phyloP scores from a whole-genome alignment of 768 basidiomycete genomes.

The Mycena kentingensis region DNA sequence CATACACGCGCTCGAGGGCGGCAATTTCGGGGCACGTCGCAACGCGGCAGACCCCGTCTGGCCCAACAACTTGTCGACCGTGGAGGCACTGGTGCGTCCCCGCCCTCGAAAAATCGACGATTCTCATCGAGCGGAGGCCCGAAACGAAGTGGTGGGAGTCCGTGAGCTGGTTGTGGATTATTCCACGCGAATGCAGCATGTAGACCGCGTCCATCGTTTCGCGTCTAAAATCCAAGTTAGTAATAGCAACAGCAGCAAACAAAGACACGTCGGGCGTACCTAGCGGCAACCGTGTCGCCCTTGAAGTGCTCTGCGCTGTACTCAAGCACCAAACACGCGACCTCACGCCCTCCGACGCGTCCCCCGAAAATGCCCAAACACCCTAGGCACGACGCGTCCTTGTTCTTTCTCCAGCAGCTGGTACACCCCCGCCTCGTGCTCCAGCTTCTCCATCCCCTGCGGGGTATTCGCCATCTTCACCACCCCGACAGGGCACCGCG shows the following conservation, averaged over 20 bases:
- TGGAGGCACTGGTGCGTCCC: conserved; percentile 20
- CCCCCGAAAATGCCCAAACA: conserved; percentile 26
- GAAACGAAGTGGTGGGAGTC: conserved; percentile 26
- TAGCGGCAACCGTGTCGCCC: conserved; percentile 9
- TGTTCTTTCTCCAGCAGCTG: conserved; percentile 23
- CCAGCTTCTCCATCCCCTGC: conserved; percentile 22
- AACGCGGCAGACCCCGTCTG: conserved; percentile 8
- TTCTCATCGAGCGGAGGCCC: conserved; percentile 18
- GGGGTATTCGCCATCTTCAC: conserved; percentile 26
- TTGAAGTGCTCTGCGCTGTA: conserved; percentile 18
- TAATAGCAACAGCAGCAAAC: neutral
- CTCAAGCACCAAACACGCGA: conserved; percentile 30
- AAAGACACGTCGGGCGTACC: too few species aligned
- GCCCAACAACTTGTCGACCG: conserved; percentile 3
- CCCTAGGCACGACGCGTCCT: conserved; percentile 27
- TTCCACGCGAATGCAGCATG: conserved; percentile 23
- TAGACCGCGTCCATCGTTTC: conserved; percentile 26
- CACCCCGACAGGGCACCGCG: conserved; percentile 10
- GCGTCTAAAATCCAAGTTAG: conserved; percentile 17
- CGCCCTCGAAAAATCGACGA: conserved; percentile 29
- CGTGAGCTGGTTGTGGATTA: conserved; percentile 26
- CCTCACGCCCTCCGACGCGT: conserved; percentile 16
- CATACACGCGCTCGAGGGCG: conserved; percentile 14
- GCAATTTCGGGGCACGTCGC: conserved; percentile 12
- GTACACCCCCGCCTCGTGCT: conserved; percentile 28